Evolutionary conservation across 129 eudicot species (phyloP), one percentile per base, ranked within the genome.

Genomic region (Glebionis coronaria): DNA sequence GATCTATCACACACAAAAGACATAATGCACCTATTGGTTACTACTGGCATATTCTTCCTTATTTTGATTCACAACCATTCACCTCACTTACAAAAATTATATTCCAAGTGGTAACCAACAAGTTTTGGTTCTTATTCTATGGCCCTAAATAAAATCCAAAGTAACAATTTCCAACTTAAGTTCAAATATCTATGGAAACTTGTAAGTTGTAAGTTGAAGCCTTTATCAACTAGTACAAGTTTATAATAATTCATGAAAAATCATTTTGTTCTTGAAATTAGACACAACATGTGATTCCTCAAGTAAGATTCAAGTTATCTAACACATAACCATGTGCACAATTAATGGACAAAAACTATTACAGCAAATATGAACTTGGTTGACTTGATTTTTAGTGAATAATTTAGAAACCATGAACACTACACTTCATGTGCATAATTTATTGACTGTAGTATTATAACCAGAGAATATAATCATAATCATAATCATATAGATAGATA

Each of bases 321-420:
- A 73, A 45, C 27, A 59, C 81, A 69, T 51, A 61, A 67, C 75
- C 90, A 78, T 78, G 77, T 81, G 84, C 79, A 66, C 25, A 70
- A 72, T 79, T 76, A 68, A 70, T 69, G 63, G 63, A 68, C 77
- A 75, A 67, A 73, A 51, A 75, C 74, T 29, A 62, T 75, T 72
- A 45, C 68, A 75, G 63, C 63, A 76, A 63, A 73, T 79, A 73
- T 83, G 65, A 76, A 61, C 75, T 76, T 75, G 63, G 68, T 76
- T 75, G 79, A 75, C 79, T 75, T 75, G 69, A 75, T 67, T 50
- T 66, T 63, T 59, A 21, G 77, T 27, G 55, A 60, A 27, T 74
- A 35, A 44, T 63, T 59, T 62, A 15, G 14, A 23, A 49, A 53
- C 29, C 65, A 52, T 40, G 12, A 49, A 61, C 71, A 69, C 9